Base-by-base conservation (phyloP, 257 asterid species). In the Solanum chiquidenum region DNA sequence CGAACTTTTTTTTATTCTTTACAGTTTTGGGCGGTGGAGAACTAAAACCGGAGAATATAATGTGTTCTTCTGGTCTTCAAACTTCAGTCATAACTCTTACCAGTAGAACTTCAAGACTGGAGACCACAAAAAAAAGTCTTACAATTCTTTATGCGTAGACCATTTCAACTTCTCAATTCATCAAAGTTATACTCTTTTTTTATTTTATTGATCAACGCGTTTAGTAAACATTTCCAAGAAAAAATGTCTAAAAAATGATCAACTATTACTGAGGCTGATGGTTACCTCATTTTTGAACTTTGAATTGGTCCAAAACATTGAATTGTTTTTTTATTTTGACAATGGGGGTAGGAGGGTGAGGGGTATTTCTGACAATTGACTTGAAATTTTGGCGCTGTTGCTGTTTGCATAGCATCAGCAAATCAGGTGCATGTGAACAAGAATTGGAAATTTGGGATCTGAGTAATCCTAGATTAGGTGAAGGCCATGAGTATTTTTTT, bases 151-250 rank as follows among this genome's bases (percentile, higher is more conserved):
- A 29, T 25, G 84, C 16, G 37, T 7, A 79, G 84, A 79, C 64
- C 62, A 3, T 42, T 79, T 79, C 84, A 13, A 20, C 62, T 25
- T n/a, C 84, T 13, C 62, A 40, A 25, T 77, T 77, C 60, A n/a
- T 77, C 37, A 77, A 77, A 77, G n/a, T 42, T 37, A 3, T 20
- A 25, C 37, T 46, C 62, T 46, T 49, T 74, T 76, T 44, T 58
- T 55, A 3, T 7, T 73, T n/a, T 33, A 55, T 84, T 76, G 29
- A 88, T 75, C 86, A 88, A 85, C 90, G 90, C 90, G 90, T 62
- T 76, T 88, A 58, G 64, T 31, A 42, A 86, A 75, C 23, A 55
- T 73, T 73, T 74, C n/a, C 85, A 7, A 40, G 66, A 60, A 85
- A 75, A n/a, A 12, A n/a, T 79, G 62, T 72, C 29, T 62, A 23